Evolutionary conservation across 2,329 filamentous ascomycete genomes (phyloP).

Genomic region (Emmonsiellopsis sp.): DNA sequence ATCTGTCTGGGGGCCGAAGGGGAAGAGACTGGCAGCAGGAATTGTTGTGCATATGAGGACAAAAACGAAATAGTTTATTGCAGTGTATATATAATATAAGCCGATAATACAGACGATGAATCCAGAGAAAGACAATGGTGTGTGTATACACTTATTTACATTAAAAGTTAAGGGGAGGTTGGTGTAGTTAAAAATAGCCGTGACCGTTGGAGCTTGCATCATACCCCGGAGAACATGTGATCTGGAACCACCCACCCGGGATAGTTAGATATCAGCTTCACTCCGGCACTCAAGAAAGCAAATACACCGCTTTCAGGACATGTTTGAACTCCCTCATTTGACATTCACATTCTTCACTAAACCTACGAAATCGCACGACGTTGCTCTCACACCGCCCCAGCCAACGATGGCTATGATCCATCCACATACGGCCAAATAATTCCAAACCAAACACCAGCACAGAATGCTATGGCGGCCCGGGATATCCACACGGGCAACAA

Average conservation of each 20-base stretch:
- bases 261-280: too few species aligned
- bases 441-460: slow-evolving; percentile 9
- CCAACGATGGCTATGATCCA: neutral
- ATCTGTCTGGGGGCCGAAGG: slow-evolving; percentile 31
- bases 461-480: slow-evolving; percentile 25
- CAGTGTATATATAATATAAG: neutral
- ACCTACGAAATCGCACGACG: too few species aligned
- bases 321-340: too few species aligned
- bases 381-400: neutral
- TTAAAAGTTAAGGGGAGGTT: too few species aligned
- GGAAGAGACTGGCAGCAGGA: slow-evolving; percentile 26
- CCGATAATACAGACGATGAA: neutral
- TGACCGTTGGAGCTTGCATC: too few species aligned
- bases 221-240: neutral
- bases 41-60: slow-evolving; percentile 24
- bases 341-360: too few species aligned
- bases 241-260: neutral
- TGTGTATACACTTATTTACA: too few species aligned
- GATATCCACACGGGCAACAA: slow-evolving; percentile 23
- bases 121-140: too few species aligned
- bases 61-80: neutral
- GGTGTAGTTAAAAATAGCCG: too few species aligned
- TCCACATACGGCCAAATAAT: neutral
- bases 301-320: neutral
- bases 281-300: neutral